Evolutionary conservation across 495 filamentous ascomycete genomes (phyloP).

Genomic region (Lophiotrema nucula): DNA sequence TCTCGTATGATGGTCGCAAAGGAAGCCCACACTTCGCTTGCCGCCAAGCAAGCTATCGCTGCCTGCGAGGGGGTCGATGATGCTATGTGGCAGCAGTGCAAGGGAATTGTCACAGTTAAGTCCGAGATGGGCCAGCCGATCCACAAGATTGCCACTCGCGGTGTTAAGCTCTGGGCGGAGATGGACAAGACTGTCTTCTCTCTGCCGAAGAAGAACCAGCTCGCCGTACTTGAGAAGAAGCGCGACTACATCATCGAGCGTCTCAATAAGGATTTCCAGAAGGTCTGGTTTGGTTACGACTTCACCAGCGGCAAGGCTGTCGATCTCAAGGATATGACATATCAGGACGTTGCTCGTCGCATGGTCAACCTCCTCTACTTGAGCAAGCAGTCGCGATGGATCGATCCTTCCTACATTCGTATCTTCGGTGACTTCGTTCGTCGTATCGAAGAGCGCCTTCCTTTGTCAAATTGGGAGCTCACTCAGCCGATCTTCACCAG

Average conservation of each 20-base stretch:
- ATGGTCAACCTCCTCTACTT: constrained; percentile 44
- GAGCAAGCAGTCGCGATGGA: constrained; percentile 42
- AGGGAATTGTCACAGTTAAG: constrained; percentile 44
- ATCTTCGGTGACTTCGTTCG: constrained; percentile 38
- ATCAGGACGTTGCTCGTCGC: constrained; percentile 40
- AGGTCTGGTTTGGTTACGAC: constrained; percentile 45
- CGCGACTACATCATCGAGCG: constrained; percentile 37
- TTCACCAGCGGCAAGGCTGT: constrained; percentile 32
- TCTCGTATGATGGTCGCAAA: constrained; percentile 53
- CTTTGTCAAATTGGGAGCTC: constrained; percentile 14
- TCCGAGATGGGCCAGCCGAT: constrained; percentile 50
- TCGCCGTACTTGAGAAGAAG: constrained; percentile 34
- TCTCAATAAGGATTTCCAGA: constrained; percentile 44
- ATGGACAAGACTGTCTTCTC: constrained; percentile 45
- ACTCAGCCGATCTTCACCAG: constrained; percentile 12
- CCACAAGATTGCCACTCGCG: constrained; percentile 46
- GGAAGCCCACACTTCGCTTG: constrained; percentile 43
- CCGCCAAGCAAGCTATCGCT: constrained; percentile 39
- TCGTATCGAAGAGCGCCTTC: constrained; percentile 36
- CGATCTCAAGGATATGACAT: constrained; percentile 46
- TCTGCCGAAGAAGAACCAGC: constrained; percentile 34
- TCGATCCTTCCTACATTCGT: constrained; percentile 40
- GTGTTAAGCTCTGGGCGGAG: constrained; percentile 44
- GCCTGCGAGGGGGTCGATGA: constrained; percentile 39
- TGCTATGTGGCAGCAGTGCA: constrained; percentile 39